A percentile compares a stretch with the other conserved stretches of the same genome.
Evolutionary conservation across 2,329 filamentous ascomycete genomes (phyloP).

Genomic region (Hymenoscyphus scutula): DNA sequence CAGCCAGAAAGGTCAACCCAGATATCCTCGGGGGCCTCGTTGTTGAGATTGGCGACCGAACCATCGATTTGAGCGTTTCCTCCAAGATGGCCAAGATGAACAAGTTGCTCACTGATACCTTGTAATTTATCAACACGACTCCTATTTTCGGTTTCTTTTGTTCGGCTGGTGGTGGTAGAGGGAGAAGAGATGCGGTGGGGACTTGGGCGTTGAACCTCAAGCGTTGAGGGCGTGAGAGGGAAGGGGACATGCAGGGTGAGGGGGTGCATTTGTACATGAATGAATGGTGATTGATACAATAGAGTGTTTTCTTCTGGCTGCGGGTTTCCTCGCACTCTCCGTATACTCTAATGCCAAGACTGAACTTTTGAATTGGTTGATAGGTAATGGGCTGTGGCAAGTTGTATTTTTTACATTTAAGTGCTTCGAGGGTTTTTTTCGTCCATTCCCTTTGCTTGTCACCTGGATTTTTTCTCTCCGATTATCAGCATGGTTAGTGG

Average conservation of each 20-base stretch:
- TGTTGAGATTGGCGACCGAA: slow-evolving; percentile 95
- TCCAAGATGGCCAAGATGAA: slow-evolving; percentile 97
- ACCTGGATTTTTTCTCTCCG: too few relatives aligned
- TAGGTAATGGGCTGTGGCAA: too few relatives aligned
- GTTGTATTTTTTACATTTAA: too few relatives aligned
- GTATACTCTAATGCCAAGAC: background rate
- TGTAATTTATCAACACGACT: slow-evolving; percentile 64
- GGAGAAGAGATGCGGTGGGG: slow-evolving; percentile 3
- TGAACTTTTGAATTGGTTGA: too few relatives aligned
- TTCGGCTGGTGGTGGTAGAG: slow-evolving; percentile 34
- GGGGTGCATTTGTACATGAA: slow-evolving; percentile 15
- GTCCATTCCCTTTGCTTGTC: too few relatives aligned
- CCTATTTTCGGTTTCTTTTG: slow-evolving; percentile 27
- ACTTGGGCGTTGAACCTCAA: background rate
- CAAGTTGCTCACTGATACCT: slow-evolving; percentile 93
- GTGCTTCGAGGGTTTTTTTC: too few relatives aligned
- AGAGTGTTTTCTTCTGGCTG: slow-evolving; percentile 10
- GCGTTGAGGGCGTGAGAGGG: background rate
- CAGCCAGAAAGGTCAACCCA: slow-evolving; percentile 71
- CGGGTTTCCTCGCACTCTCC: background rate
- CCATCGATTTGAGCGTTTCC: slow-evolving; percentile 95
- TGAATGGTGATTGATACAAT: slow-evolving; percentile 16
- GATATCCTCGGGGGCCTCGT: slow-evolving; percentile 92
- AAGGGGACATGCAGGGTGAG: background rate
- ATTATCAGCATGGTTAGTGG: too few relatives aligned